Conservation (phyloP, 306 rosid species). For the Corylus americana region DNA sequence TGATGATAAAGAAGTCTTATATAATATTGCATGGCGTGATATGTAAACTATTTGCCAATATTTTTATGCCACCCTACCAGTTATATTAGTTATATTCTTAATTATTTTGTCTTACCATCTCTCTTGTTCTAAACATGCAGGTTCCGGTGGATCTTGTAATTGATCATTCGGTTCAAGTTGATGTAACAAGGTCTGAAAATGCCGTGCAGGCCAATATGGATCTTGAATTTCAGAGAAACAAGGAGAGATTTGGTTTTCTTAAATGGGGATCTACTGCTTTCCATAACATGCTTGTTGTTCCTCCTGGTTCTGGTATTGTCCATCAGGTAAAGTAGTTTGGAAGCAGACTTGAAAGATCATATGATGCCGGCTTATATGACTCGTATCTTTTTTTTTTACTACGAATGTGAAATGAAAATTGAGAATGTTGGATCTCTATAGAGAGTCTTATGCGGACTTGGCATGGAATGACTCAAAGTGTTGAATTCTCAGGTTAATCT, state of each 20-base stretch:
- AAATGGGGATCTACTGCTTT: constrained; percentile 95
- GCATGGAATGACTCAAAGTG: constrained; percentile 16
- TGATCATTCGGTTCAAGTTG: constrained; percentile 97
- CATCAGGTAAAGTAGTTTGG: constrained; percentile 71
- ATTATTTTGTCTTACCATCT: constrained; percentile 19
- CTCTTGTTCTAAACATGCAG: constrained; percentile 34
- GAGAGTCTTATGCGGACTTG: background rate
- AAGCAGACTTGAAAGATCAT: constrained; percentile 17
- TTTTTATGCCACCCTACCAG: background rate
- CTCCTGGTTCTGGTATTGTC: constrained; percentile 94
- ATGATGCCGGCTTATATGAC: background rate
- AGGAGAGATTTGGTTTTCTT: constrained; percentile 90
- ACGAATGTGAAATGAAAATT: background rate
- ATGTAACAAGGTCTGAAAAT: constrained; percentile 75
- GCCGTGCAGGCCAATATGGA: constrained; percentile 96
- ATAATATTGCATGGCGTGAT: background rate
- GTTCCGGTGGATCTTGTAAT: constrained; percentile 96
- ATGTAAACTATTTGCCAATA: constrained; percentile 15
- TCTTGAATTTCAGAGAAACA: constrained; percentile 82
- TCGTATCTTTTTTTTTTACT: background rate
- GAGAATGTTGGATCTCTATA: background rate
- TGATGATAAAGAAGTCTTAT: constrained; percentile 1
- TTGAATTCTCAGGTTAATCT: constrained; percentile 73
- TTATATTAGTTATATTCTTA: constrained; percentile 4
- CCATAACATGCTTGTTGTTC: constrained; percentile 90